Conservation (phyloP, 164 flowering plant genomes). For the Kalanchoe fedtschenkoi region DNA sequence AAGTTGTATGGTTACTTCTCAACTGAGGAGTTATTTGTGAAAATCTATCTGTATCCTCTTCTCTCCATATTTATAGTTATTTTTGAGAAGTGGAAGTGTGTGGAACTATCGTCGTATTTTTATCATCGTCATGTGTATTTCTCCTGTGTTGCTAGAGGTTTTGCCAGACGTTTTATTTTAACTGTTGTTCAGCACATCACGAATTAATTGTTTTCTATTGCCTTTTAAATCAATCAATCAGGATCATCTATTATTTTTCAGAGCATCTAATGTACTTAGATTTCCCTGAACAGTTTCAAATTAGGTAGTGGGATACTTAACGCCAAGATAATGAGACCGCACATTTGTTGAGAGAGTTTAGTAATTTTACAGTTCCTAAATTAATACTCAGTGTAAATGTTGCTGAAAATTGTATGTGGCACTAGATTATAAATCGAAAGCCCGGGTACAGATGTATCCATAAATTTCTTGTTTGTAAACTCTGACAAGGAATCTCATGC, state of each 20-base stretch:
- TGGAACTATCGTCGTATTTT: not conserved
- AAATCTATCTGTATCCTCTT: conserved; percentile 87
- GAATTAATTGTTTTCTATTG: too few species aligned
- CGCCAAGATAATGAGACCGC: not conserved
- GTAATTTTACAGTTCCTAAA: not conserved
- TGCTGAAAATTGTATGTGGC: not conserved
- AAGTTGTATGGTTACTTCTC: conserved; percentile 82
- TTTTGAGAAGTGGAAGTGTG: not conserved
- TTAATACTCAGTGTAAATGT: not conserved
- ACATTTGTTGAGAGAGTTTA: not conserved
- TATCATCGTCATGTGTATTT: not conserved
- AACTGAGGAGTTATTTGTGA: conserved; percentile 76
- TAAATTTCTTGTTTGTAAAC: not conserved
- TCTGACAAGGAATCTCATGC: not conserved
- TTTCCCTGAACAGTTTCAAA: not conserved
- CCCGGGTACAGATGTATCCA: not conserved
- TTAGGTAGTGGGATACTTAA: not conserved
- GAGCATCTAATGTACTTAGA: too few species aligned
- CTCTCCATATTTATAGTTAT: not conserved
- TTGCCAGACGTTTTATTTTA: too few species aligned
- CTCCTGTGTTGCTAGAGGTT: not conserved
- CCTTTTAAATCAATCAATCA: too few species aligned
- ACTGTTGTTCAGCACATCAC: too few species aligned
- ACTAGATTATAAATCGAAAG: not conserved
- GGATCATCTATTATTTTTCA: too few species aligned